Base-by-base conservation (phyloP, 2,329 filamentous ascomycete genomes). In the Fusarium protoensiforme region DNA sequence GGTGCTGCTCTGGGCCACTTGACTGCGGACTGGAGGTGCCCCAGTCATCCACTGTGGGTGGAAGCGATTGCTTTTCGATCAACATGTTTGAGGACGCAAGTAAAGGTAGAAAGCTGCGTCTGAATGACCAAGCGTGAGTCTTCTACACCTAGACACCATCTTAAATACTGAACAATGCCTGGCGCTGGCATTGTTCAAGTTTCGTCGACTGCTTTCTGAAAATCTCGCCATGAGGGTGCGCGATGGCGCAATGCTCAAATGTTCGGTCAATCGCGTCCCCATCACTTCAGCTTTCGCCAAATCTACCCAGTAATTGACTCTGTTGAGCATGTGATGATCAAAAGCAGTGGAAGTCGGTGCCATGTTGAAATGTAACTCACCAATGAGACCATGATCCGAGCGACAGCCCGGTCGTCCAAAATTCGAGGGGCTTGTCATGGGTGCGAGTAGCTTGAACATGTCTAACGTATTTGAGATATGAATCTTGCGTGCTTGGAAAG, bases 371-470 rank as follows among this genome's bases (percentile, higher is more conserved):
- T 39, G 11, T 35, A 59, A 29, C 29, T 59, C 56, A 59, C 56
- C 56, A 59, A 59, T 59, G 20, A 39, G 20, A n/a, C 56, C 36
- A 59, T 59, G 35, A 59, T 59, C 56, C 56, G 56, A 59, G 56
- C 56, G 35, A 59, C 56, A 59, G 56, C 33, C 56, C 56, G 56
- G 35, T 59, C 56, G 33, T 59, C 20, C 36, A n/a, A 16, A 59
- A 59, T 59, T 59, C 36, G 8, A 43, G 14, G 36, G 56, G 56
- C 56, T 31, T 59, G 7, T 59, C 13, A 59, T 59, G 56, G 56
- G 33, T 59, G 36, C 29, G 36, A n/a, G 36, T 59, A 59, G 36
- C 56, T 59, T 43, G 56, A 59, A 59, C 29, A 3, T 54, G 24
- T 54, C 51, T 54, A 54, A 54, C 51, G 51, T 16, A 8, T 54